Evolutionary conservation across 164 flowering plant species (phyloP).

Genomic region (Stephania yunnanensis): DNA sequence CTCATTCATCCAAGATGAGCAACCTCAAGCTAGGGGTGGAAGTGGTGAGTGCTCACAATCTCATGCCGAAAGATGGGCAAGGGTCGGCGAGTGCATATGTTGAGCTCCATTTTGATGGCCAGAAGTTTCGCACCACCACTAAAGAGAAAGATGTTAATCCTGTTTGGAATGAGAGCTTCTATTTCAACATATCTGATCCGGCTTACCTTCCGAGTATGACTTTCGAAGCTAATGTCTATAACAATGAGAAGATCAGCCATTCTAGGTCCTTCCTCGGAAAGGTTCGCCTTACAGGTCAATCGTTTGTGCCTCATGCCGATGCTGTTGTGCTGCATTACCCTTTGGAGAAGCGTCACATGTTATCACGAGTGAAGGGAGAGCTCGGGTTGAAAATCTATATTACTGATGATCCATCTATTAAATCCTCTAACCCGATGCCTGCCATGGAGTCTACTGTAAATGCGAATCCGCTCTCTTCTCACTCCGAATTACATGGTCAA

Average conservation of each 20-base stretch:
- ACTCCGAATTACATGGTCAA: conserved; percentile 16
- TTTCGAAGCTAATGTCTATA: conserved; percentile 66
- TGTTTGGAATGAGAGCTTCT: conserved; percentile 86
- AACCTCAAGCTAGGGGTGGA: conserved; percentile 85
- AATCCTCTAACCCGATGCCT: conserved; percentile 48
- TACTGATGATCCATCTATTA: conserved; percentile 60
- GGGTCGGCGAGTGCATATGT: conserved; percentile 74
- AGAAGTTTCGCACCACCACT: conserved; percentile 62
- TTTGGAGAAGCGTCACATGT: conserved; percentile 65
- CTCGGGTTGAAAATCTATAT: conserved; percentile 73
- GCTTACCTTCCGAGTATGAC: conserved; percentile 45
- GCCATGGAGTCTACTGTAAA: conserved; percentile 26
- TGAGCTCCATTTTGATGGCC: conserved; percentile 79
- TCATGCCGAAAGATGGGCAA: conserved; percentile 81
- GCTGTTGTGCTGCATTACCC: conserved; percentile 81
- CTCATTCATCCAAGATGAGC: conserved; percentile 29
- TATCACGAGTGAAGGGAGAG: conserved; percentile 79
- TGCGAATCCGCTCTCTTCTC: conserved; percentile 15
- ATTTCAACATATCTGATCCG: conserved; percentile 79
- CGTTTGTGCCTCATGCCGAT: conserved; percentile 77
- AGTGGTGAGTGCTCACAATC: conserved; percentile 76
- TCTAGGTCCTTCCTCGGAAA: conserved; percentile 73
- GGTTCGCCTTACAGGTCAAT: conserved; percentile 58
- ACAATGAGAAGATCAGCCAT: conserved; percentile 34
- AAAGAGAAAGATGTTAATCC: conserved; percentile 90